Evolutionary conservation across 1,139 yeast species (phyloP).

Genomic region (Sugiyamaella grinbergsii): DNA sequence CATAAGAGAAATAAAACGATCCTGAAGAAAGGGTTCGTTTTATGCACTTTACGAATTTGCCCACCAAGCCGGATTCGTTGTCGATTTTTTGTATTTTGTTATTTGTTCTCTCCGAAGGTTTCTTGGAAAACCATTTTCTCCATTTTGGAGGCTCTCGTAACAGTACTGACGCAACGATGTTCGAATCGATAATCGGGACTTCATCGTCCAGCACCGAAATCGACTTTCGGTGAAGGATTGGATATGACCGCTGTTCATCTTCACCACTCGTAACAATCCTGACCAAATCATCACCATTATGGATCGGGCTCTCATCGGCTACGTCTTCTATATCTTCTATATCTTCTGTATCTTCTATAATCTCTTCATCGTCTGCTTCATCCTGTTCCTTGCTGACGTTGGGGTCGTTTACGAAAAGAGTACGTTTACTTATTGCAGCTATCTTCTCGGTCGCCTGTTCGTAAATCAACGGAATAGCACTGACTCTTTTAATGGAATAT

Average conservation of each 20-base stretch:
- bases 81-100: neutral
- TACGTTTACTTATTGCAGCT: neutral
- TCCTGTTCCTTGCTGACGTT: neutral
- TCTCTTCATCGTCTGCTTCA: neutral
- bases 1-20: slow-evolving; percentile 33
- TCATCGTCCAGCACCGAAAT: slow-evolving; percentile 14
- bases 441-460: slow-evolving; percentile 16
- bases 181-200: slow-evolving; percentile 17
- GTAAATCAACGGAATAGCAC: slow-evolving; percentile 27
- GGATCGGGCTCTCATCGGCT: slow-evolving; percentile 6
- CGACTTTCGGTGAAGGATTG: slow-evolving; percentile 1
- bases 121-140: slow-evolving; percentile 22
- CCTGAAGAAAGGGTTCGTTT: slow-evolving; percentile 24
- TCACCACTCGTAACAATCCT: slow-evolving; percentile 1
- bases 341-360: slow-evolving; percentile 19
- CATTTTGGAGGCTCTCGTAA: slow-evolving; percentile 20
- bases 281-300: slow-evolving; percentile 13
- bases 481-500: slow-evolving; percentile 26
- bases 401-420: neutral
- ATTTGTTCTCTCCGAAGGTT: neutral
- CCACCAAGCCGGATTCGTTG: slow-evolving; percentile 21
- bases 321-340: neutral
- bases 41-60: slow-evolving; percentile 28
- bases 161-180: slow-evolving; percentile 8
- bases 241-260: neutral